Evolutionary conservation across 495 filamentous ascomycete genomes (phyloP), one percentile per base, ranked within the genome.

Genomic region (Neurospora sp.): DNA sequence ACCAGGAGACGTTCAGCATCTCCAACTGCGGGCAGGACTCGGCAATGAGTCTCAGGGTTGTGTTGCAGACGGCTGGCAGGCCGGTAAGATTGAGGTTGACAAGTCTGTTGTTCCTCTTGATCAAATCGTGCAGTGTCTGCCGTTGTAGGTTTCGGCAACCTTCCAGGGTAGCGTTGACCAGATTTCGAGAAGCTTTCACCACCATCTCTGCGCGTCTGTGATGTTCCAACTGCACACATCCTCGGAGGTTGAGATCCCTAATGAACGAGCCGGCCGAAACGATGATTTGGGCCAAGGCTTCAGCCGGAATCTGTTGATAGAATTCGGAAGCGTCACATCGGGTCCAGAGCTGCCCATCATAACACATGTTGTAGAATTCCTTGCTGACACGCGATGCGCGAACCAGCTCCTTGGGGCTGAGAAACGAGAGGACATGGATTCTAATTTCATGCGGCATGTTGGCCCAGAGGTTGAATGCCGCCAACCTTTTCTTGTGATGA

Each of bases 281-380:
- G 78, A 98, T 93, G 72, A 99, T 92, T 79, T 92, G 94, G 59
- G 93, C 89, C 14, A 99, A 83, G 9, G 92, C 90, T 72, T 91
- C 90, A 10, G 92, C 92, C 0, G 96, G 90, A 72, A 99, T 98
- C 48, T 92, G 89, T 69, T 86, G 87, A 79, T 99, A 99, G 80
- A 93, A 98, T 39, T 91, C 89, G 0, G 94, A 89, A 0, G 93
- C 91, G 78, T 98, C 94, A 54, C 98, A 86, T 69, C 86, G 88
- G 0, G 88, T 88, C 96, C 96, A 99, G 20, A 99, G 83, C 81
- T 99, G 96, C 9, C 96, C 96, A 80, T 99, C 96, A 75, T 93
- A 97, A 83, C 95, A 98, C 85, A 94, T 91, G 40, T 87, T 83
- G 80, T 97, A 85, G 87, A 96, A 98, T 18, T 86, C 79, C 77